phyloP scores from a whole-genome alignment of 441 rosid species.

The Codiaeum variegatum region DNA sequence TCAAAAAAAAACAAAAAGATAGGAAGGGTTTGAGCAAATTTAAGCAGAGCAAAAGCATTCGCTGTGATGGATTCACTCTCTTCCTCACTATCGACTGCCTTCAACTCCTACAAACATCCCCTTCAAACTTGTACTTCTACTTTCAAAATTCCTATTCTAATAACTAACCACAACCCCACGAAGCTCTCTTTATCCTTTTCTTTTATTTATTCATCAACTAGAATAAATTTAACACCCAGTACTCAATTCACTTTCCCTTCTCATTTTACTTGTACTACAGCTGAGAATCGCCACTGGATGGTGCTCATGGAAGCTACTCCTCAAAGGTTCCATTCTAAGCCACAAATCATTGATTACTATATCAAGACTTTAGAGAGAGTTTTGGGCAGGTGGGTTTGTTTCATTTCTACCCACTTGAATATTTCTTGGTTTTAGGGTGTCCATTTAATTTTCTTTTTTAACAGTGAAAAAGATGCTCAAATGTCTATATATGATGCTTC shows the following conservation, averaged over 20 bases:
- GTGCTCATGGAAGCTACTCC: constrained; percentile 59
- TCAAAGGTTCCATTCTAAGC: constrained; percentile 40
- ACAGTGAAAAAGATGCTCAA: constrained; percentile 69
- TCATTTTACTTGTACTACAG: constrained; percentile 11
- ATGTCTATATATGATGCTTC: constrained; percentile 67
- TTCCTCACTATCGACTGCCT: constrained; percentile 16
- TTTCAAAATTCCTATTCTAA: constrained; percentile 17
- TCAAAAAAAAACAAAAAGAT: background rate
- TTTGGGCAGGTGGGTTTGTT: constrained; percentile 47
- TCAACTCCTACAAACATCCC: constrained; percentile 13
- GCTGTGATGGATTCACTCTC: constrained; percentile 29
- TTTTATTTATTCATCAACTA: constrained; percentile 24
- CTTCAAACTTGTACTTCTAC: constrained; percentile 10
- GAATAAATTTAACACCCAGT: constrained; percentile 12
- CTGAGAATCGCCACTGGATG: constrained; percentile 47
- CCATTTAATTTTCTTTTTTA: constrained; percentile 5
- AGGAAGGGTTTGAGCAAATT: background rate
- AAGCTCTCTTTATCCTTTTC: constrained; percentile 22
- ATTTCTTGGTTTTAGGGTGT: constrained; percentile 5
- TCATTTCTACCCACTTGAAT: background rate
- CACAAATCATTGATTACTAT: constrained; percentile 54
- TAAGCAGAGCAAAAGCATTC: background rate
- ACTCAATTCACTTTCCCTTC: constrained; percentile 17
- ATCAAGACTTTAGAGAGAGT: constrained; percentile 46
- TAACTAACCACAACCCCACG: constrained; percentile 10